Evolutionary conservation across 2,329 filamentous ascomycete genomes (phyloP), one percentile per base, ranked within the genome.

Genomic region (Exophiala phaeomuriformis): DNA sequence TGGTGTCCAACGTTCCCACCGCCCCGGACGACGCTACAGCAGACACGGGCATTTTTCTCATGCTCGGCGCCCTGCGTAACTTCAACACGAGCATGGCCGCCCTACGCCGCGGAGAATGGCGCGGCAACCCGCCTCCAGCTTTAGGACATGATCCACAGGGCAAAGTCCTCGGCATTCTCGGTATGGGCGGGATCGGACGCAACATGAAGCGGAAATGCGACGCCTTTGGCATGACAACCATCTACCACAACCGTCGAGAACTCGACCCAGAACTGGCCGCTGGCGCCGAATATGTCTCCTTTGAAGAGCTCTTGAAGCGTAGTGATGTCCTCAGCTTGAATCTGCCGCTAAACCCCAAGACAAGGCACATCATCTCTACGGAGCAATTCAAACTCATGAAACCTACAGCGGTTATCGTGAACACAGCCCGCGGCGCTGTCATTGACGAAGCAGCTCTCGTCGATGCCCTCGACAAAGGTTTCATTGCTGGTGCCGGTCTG

Each of bases 111-210:
- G 82, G 84, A 0, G 72, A 80, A 53, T 94, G 86, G 85, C 77
- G 81, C 49, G 86, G 85, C 3, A 67, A 69, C 3, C 70, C 72
- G 0, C 73, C 75, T 2, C 68, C 73, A 4, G 76, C 78, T 0
- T 75, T 83, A 0, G 88, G 88, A 8, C 86, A 88, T 65, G 88
- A 93, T 64, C 88, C 88, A 1, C 77, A 86, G 67, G 86, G 85
- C 35, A 93, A 91, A 69, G 73, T 83, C 1, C 75, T 94, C 3
- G 88, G 88, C 0, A 89, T 94, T 55, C 68, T 94, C 39, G 88
- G 88, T 4, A 91, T 93, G 87, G 88, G 88, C 19, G 87, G 88
- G 2, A 93, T 94, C 56, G 88, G 89, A 0, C 75, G 84, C 35
- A 88, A 89, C 64, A 70, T 93, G 63, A 87, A 85, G 66, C 79